phyloP scores from a whole-genome alignment of 1,284 basidiomycete species.

The Trametes pubescens region DNA sequence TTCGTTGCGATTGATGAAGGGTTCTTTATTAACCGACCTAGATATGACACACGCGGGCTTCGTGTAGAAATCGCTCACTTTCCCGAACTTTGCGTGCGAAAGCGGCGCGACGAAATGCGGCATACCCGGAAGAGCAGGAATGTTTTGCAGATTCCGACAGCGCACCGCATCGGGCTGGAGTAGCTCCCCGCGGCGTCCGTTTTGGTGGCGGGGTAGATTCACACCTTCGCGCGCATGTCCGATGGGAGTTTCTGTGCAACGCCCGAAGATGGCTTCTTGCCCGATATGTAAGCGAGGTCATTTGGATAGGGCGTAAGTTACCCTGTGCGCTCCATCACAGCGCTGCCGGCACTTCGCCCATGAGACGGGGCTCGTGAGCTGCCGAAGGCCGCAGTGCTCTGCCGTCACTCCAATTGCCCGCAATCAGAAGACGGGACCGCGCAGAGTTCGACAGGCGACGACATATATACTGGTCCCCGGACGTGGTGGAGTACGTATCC shows the following conservation, averaged over 20 bases:
- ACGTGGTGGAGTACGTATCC: neutral
- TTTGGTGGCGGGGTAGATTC: neutral
- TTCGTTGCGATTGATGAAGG: too few species aligned
- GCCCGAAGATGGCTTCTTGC: neutral
- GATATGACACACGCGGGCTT: neutral
- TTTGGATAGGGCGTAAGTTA: neutral
- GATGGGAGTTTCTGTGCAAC: neutral
- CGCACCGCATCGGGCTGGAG: neutral
- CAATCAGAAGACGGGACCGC: neutral
- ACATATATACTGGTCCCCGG: neutral
- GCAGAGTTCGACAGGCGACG: neutral
- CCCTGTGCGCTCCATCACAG: neutral
- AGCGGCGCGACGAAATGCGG: neutral
- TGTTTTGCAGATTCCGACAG: neutral
- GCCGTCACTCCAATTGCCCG: neutral
- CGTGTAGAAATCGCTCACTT: too few species aligned
- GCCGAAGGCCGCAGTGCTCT: neutral
- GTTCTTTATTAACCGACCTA: neutral
- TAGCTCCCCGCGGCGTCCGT: neutral
- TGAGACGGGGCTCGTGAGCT: neutral
- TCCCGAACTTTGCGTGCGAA: too few species aligned
- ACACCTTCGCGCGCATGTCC: neutral
- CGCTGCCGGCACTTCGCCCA: neutral
- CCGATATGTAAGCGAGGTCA: neutral
- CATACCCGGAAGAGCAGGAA: neutral